Base-by-base conservation (phyloP, 2,329 filamentous ascomycete species). In the Botrytis hyacinthi region DNA sequence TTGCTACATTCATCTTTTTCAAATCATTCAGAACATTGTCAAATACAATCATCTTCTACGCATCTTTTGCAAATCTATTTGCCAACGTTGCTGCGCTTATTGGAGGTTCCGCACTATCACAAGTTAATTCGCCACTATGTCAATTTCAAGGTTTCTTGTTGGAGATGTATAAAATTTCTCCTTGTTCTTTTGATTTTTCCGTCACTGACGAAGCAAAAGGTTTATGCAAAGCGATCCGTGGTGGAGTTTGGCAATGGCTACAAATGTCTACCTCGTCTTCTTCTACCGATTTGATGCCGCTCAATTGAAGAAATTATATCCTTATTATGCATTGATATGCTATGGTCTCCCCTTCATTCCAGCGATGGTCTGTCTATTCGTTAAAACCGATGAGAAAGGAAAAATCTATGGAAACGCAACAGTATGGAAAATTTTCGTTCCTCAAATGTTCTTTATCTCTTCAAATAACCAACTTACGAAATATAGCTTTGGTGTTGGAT, bases 121-220 rank as follows among this genome's bases (percentile, higher is more conserved):
- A 75, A 66, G 65, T 74, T 42, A 75, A 78, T 69, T 74, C 76
- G 6, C 75, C 76, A 22, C 51, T 80, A 16, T 91, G 93, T 79
- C 91, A 93, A 80, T 87, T 93, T 42, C 93, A 97, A 79, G 92
- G 85, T 0, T 92, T 95, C 76, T 82, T 97, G n/a, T 91, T 97
- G 74, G 93, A 97, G 81, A 93, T 93, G 93, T 80, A 68, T 74
- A 76, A 65, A 92, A 94, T 79, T 90, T 91, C 0, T 32, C 91
- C 84, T 70, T 57, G 22, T 22, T 20, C 16, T 16, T 62, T 22
- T 32, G 46, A 0, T 67, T 32, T 40, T 10, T 18, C 40, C 37
- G 32, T 62, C 22, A 76, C 82, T 96, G 26, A 92, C 94, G 75
- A 91, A 37, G 60, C 94, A 80, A 8, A 32, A 80, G 79, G 76